Conservation (phyloP, 176 grass and related monocot species). For the Lolium perenne region DNA sequence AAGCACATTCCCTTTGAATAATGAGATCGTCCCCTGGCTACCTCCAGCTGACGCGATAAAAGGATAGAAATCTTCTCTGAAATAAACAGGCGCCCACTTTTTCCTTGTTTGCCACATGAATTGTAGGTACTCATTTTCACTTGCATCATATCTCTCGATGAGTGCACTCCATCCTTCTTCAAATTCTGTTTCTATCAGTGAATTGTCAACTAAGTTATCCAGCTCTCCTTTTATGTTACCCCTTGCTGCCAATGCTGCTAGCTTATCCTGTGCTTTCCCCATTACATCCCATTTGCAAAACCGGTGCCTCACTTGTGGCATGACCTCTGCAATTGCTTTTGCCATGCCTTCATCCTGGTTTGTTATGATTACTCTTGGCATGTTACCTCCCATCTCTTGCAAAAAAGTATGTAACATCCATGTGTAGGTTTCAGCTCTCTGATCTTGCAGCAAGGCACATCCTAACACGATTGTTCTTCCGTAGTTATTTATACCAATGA, state of each 20-base stretch:
- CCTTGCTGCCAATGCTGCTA: not conserved
- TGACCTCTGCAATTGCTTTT: conserved; percentile 33
- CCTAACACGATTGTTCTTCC: conserved; percentile 32
- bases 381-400: conserved; percentile 34
- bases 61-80: conserved; percentile 28
- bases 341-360: conserved; percentile 35
- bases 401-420: conserved; percentile 44
- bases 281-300: conserved; percentile 35
- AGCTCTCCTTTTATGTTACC: conserved; percentile 4
- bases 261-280: conserved; percentile 31
- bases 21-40: conserved; percentile 23
- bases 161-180: conserved; percentile 36
- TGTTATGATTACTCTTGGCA: conserved; percentile 30
- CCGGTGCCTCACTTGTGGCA: conserved; percentile 24
- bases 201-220: not conserved
- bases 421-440: conserved; percentile 23
- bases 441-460: conserved; percentile 28
- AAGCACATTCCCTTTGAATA: conserved; percentile 29
- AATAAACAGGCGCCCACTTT: conserved; percentile 43
- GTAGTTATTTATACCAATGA: conserved; percentile 43
- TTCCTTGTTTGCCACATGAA: conserved; percentile 40
- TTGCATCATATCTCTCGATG: conserved; percentile 32
- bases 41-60: conserved; percentile 24
- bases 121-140: conserved; percentile 32
- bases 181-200: conserved; percentile 28